These are phyloP conservation scores for Nicotiana noctiflora DNA, from an alignment of 257 asterid species.

Conservation along the genomic window DNA sequence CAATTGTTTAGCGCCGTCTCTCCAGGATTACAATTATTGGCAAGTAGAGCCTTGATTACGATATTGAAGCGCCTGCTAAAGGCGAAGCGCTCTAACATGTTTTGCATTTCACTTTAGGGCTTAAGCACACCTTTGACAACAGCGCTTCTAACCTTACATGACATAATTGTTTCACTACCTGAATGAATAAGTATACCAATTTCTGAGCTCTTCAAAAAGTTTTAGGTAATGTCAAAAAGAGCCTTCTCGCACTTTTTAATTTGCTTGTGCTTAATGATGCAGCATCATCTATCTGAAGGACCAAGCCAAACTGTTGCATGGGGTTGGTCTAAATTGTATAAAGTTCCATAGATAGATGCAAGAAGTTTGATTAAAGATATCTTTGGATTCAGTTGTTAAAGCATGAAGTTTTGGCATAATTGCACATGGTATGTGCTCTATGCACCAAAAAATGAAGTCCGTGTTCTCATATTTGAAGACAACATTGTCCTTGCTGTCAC, in stretches of 20 bases:
- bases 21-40: too few species aligned
- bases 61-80: too few species aligned
- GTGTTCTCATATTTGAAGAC: too few species aligned
- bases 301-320: background rate
- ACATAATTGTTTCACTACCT: background rate
- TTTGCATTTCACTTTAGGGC: too few species aligned
- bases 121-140: too few species aligned
- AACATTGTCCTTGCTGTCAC: too few species aligned
- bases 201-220: background rate
- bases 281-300: background rate
- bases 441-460: too few species aligned
- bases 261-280: background rate
- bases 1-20: too few species aligned
- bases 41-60: too few species aligned
- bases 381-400: background rate
- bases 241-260: background rate
- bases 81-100: too few species aligned
- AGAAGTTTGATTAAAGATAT: background rate
- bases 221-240: background rate
- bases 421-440: too few species aligned
- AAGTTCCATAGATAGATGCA: background rate
- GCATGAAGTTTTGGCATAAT: background rate
- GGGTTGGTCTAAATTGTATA: background rate
- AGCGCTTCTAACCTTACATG: background rate
- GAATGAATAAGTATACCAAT: background rate